phyloP scores from a whole-genome alignment of 2,329 filamentous ascomycete genomes.

The Teratosphaeria viscida region DNA sequence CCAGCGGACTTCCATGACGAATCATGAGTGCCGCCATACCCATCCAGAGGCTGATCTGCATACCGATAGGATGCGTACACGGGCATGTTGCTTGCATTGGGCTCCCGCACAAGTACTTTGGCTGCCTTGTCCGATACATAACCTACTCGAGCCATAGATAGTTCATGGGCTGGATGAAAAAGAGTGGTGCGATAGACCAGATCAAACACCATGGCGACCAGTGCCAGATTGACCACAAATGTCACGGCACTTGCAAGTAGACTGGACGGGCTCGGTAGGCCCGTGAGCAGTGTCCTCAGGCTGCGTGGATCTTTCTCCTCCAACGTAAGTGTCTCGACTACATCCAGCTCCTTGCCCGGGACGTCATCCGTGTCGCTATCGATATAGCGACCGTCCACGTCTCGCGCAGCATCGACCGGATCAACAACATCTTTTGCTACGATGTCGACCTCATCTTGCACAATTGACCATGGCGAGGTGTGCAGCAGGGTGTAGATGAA shows the following conservation, averaged over 20 bases:
- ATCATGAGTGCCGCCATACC: slow-evolving; percentile 29
- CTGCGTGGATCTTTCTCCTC: slow-evolving; percentile 47
- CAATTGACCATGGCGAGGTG: slow-evolving; percentile 22
- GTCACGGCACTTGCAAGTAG: slow-evolving; percentile 48
- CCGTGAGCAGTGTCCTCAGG: slow-evolving; percentile 60
- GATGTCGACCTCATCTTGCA: slow-evolving; percentile 25
- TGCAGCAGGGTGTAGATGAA: slow-evolving; percentile 23
- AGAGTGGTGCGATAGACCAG: slow-evolving; percentile 63
- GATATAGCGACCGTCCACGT: slow-evolving; percentile 13
- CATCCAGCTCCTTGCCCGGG: slow-evolving; percentile 43
- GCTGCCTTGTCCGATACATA: slow-evolving; percentile 75
- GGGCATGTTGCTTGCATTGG: slow-evolving; percentile 63
- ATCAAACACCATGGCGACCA: slow-evolving; percentile 64
- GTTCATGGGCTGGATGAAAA: slow-evolving; percentile 59
- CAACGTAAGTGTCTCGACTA: slow-evolving; percentile 53
- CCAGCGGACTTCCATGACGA: slow-evolving; percentile 59
- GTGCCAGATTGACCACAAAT: slow-evolving; percentile 54
- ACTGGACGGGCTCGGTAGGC: slow-evolving; percentile 64
- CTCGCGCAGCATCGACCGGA: slow-evolving; percentile 8
- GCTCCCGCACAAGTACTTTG: slow-evolving; percentile 75
- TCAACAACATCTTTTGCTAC: slow-evolving; percentile 29
- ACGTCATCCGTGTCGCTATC: slow-evolving; percentile 25
- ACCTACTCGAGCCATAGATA: slow-evolving; percentile 79
- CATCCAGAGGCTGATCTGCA: slow-evolving; percentile 29
- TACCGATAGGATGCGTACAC: slow-evolving; percentile 56